These are phyloP conservation scores for Gentiana macrophylla DNA, from an alignment of 257 asterid genomes.

Conservation along the genomic window DNA sequence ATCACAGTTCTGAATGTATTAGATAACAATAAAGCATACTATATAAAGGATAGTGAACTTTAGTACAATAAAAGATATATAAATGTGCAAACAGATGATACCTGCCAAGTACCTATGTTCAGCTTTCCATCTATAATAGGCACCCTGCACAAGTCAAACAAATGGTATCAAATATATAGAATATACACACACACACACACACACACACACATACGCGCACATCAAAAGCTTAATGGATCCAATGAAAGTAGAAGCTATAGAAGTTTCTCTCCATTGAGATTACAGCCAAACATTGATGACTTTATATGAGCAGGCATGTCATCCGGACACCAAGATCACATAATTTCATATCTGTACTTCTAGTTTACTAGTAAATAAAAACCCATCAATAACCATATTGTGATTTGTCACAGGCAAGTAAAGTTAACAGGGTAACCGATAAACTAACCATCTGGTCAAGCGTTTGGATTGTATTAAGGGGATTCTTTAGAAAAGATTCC, in stretches of 20 bases:
- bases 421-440: too few species aligned
- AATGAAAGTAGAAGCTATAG: background rate
- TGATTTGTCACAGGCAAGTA: too few species aligned
- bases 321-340: slow-evolving; percentile 66
- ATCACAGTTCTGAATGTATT: background rate
- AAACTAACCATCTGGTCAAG: too few species aligned
- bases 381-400: too few species aligned
- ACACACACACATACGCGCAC: too few species aligned
- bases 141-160: too few species aligned
- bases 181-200: too few species aligned
- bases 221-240: background rate
- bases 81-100: slow-evolving; percentile 7
- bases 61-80: background rate
- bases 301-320: slow-evolving; percentile 99
- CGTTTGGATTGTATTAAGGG: too few species aligned
- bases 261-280: slow-evolving; percentile 45
- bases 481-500: too few species aligned
- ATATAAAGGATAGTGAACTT: background rate
- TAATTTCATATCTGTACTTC: slow-evolving; percentile 4
- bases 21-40: background rate
- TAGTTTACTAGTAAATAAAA: slow-evolving; percentile 3
- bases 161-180: background rate
- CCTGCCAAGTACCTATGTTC: too few species aligned
- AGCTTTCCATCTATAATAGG: too few species aligned
- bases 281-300: too few species aligned